phyloP scores from a whole-genome alignment of 2,329 filamentous ascomycete species.

The Dactylonectria macrodidyma region DNA sequence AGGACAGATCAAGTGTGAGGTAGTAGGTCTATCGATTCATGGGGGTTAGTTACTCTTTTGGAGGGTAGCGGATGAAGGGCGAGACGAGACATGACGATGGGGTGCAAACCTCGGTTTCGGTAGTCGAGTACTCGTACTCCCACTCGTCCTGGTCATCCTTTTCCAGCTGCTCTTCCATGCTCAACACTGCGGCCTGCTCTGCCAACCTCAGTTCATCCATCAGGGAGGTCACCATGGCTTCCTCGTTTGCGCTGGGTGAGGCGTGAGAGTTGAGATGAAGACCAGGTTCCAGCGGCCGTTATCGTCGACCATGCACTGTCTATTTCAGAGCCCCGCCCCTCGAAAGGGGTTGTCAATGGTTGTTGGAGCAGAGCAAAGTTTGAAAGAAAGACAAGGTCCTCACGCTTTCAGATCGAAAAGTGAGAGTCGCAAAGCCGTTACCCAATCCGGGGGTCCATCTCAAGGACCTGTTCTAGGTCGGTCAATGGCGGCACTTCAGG shows the following conservation, averaged over 20 bases:
- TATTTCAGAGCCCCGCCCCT: background rate
- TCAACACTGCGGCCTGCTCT: conserved; percentile 47
- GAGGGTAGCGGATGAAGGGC: background rate
- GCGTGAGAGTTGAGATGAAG: background rate
- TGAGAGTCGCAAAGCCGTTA: background rate
- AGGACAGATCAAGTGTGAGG: conserved; percentile 74
- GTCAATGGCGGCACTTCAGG: conserved; percentile 48
- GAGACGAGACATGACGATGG: background rate
- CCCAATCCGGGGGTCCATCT: conserved; percentile 18
- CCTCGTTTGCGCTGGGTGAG: background rate
- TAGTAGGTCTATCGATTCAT: conserved; percentile 70
- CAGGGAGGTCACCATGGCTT: conserved; percentile 32
- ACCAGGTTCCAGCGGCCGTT: background rate
- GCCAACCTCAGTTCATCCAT: conserved; percentile 37
- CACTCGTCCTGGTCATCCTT: conserved; percentile 70
- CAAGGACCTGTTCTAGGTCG: conserved; percentile 37
- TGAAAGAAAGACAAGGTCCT: background rate
- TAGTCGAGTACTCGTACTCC: conserved; percentile 78
- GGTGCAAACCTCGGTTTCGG: conserved; percentile 70
- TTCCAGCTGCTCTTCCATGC: conserved; percentile 48
- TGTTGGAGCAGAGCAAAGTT: background rate
- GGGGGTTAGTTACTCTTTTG: conserved; percentile 25
- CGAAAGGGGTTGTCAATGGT: conserved; percentile 4
- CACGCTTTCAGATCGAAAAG: conserved; percentile 13
- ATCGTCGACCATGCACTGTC: background rate